Evolutionary conservation across 1,139 yeast species (phyloP).

Genomic region (Diutina rugosa): DNA sequence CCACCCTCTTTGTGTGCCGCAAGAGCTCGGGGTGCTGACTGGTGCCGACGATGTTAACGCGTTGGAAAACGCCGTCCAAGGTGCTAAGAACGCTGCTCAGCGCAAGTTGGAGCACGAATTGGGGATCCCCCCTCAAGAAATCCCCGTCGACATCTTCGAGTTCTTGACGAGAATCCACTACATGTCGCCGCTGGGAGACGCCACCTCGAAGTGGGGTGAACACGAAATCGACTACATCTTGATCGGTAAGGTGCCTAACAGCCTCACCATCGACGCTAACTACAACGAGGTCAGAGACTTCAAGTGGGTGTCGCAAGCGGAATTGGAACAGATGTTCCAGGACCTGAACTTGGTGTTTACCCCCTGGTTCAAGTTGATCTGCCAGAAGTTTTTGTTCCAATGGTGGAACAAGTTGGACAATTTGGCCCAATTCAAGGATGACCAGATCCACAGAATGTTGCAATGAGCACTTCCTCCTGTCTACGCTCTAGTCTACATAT

Average conservation of each 20-base stretch:
- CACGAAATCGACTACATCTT: slow-evolving; percentile 95
- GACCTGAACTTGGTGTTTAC: slow-evolving; percentile 61
- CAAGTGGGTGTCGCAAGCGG: slow-evolving; percentile 56
- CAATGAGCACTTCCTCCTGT: neutral
- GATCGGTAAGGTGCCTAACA: slow-evolving; percentile 54
- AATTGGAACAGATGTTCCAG: slow-evolving; percentile 64
- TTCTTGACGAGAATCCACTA: slow-evolving; percentile 91
- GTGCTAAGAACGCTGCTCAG: slow-evolving; percentile 81
- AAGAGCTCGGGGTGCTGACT: slow-evolving; percentile 52
- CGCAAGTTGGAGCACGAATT: slow-evolving; percentile 87
- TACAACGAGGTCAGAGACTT: slow-evolving; percentile 78
- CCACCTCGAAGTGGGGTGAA: slow-evolving; percentile 86
- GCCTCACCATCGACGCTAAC: slow-evolving; percentile 36
- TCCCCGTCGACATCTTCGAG: slow-evolving; percentile 59
- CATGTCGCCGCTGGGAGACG: slow-evolving; percentile 61
- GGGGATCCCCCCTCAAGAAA: slow-evolving; percentile 56
- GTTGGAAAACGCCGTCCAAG: slow-evolving; percentile 42
- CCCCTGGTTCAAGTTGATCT: slow-evolving; percentile 96
- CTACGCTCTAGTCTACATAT: neutral
- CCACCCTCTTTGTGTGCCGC: slow-evolving; percentile 78
- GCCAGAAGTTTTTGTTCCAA: slow-evolving; percentile 76
- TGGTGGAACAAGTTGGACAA: slow-evolving; percentile 83
- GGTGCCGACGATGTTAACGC: slow-evolving; percentile 27
- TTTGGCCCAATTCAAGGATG: slow-evolving; percentile 33
- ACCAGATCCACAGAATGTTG: slow-evolving; percentile 30